Base-by-base conservation (phyloP, 176 grass and related monocot genomes). In the Poa annua region DNA sequence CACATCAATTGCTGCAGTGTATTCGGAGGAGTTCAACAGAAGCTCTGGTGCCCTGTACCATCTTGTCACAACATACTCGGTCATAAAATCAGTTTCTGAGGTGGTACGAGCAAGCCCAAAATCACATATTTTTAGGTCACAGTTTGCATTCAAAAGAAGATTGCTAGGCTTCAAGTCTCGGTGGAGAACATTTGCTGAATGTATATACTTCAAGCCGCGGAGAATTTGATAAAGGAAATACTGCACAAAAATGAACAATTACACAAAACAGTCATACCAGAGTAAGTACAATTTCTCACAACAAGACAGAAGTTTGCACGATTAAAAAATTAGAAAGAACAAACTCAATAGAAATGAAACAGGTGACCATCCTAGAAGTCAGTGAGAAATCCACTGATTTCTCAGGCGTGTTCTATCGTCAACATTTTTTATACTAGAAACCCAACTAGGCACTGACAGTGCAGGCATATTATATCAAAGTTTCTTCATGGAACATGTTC, bases 151-250 rank as follows among this genome's bases (percentile, higher is more conserved):
- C 77, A 99, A 85, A 80, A 99, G 91, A 55, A 99, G 93, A 84
- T 99, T 99, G 88, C 97, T 99, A 70, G 97, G 97, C 86, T 99
- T 99, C 77, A 99, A 91, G 85, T 99, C 97, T 74, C 97, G 87
- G 64, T 99, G 97, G 84, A 99, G 97, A 47, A 99, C 97, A 90
- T 90, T 96, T 76, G 97, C 97, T 76, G 97, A 96, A 90, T 99
- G 97, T 82, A 99, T 99, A 84, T 99, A 99, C 77, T 99, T 99
- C 71, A 99, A 88, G 13, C 97, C 97, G 34, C 97, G 91, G 69
- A 99, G 97, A 85, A 99, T 98, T 80, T 98, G 96, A 91, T 99
- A 99, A 93, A 99, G 93, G 77, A 99, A 99, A 87, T 99, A 99
- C 95, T 97, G 90, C 85, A 88, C 24, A 60, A 48, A 76, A 87